Evolutionary conservation across 345 rosid genomes (phyloP).

Genomic region (Corymbia maculata): DNA sequence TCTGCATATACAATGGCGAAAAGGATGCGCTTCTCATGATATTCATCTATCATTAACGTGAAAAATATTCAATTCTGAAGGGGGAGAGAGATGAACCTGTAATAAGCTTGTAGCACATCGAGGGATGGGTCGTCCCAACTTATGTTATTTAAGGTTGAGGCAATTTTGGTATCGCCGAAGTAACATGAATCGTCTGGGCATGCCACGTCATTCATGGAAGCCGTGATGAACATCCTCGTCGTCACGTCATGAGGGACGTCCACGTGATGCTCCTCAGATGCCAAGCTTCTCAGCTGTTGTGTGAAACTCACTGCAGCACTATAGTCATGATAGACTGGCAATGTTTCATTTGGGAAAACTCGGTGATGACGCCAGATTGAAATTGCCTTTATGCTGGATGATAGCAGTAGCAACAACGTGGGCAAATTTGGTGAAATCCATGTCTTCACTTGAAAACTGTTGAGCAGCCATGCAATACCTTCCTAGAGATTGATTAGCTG

Average conservation of each 20-base stretch:
- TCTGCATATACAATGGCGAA: neutral
- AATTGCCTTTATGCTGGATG: neutral
- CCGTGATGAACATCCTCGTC: neutral
- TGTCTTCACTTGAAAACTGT: neutral
- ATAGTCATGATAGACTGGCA: neutral
- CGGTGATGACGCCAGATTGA: neutral
- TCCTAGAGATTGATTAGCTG: neutral
- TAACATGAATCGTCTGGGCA: neutral
- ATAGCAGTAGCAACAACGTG: neutral
- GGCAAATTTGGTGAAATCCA: neutral
- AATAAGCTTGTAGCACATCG: neutral
- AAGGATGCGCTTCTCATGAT: neutral
- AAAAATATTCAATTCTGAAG: neutral
- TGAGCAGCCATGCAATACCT: neutral
- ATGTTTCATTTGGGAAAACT: neutral
- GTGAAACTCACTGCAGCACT: neutral
- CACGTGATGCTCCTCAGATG: neutral
- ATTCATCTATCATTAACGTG: neutral
- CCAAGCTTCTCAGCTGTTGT: neutral
- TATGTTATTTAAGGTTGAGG: conserved; percentile 1
- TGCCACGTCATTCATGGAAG: neutral
- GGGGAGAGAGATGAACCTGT: neutral
- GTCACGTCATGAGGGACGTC: neutral
- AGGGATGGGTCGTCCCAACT: neutral
- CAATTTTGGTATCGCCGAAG: neutral